These are phyloP conservation scores for Umbelopsis sp. DNA, from an alignment of 371 early-diverging fungal genomes.

Conservation along the genomic window DNA sequence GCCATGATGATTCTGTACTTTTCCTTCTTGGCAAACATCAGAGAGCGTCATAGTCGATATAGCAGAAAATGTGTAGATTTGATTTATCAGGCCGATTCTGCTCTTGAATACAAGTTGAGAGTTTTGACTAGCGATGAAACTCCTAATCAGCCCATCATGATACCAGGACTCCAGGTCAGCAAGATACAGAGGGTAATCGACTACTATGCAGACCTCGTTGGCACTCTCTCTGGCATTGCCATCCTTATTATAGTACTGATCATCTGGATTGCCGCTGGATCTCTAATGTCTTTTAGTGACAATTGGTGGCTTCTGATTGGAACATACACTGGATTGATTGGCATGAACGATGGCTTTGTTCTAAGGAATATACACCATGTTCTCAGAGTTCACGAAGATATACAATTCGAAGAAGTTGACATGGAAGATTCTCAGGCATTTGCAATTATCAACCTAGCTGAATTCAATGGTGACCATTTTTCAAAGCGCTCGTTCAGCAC, in stretches of 20 bases:
- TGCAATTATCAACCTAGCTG: conserved; percentile 22
- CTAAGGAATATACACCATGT: conserved; percentile 30
- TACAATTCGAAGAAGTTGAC: conserved; percentile 22
- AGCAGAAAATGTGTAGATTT: conserved; percentile 22
- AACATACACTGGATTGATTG: conserved; percentile 34
- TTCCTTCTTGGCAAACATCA: conserved; percentile 31
- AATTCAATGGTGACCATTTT: not conserved
- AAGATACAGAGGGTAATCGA: conserved; percentile 24
- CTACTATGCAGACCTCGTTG: conserved; percentile 32
- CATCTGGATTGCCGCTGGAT: conserved; percentile 24
- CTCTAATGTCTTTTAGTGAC: conserved; percentile 18
- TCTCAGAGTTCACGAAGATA: conserved; percentile 23
- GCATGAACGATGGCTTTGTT: conserved; percentile 31
- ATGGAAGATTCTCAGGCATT: conserved; percentile 20
- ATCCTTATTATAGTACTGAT: conserved; percentile 23
- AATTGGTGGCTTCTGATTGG: conserved; percentile 33
- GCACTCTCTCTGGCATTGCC: conserved; percentile 25
- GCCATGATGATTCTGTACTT: conserved; percentile 27
- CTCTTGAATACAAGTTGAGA: conserved; percentile 22
- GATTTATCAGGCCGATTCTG: conserved; percentile 19
- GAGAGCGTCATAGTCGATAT: conserved; percentile 30
- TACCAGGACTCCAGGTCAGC: conserved; percentile 19
- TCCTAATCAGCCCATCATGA: conserved; percentile 24
- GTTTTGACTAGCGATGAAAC: conserved; percentile 18
- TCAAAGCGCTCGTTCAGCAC: not conserved